Evolutionary conservation across 495 filamentous ascomycete species (phyloP), one percentile per base, ranked within the genome.

Genomic region (Xylaria intraflava): DNA sequence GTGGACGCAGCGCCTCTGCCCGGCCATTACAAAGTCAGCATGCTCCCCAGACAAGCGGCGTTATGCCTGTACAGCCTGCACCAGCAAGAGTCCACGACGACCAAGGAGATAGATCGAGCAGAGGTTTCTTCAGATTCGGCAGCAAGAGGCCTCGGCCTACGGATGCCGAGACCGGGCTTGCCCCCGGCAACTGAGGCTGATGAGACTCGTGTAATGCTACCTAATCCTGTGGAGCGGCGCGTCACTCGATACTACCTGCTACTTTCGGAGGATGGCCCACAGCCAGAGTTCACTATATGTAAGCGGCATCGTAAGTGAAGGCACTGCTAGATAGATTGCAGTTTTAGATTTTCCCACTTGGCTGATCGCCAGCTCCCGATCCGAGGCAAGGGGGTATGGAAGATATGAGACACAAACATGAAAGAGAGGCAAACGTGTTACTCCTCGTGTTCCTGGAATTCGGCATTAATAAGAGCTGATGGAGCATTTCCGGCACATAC

Each of bases 91-190:
- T 55, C 24, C 56, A 41, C 35, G 46, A 66, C 17, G 56, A 58
- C 45, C 53, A 54, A 44, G 53, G 23, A 22, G 54, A 36, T 26
- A 46, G 61, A 31, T 49, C 53, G 2, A 46, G 65, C 24, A 51
- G 56, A 55, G 62, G 66, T 17, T 70, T 66, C 56, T 72, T 72
- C 43, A 65, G 69, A 1, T 60, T 66, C 20, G 66, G 69, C 20
- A 63, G 65, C 40, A 65, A 62, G 45, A 59, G 50, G 53, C 63
- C 65, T 38, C 69, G 63, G 26, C 67, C 68, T 26, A 53, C 59
- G 11, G 72, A 75, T 54, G 24, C 70, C 26, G 72, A 75, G 59
- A 58, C 58, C 31, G 72, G 69, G 33, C 33, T 35, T 46, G 17
- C 52, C 38, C 33, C 51, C 58, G 47, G 30, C 42, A 56, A 41